These are phyloP conservation scores for Clarkia xantiana DNA, from an alignment of 345 rosid species.

Conservation along the genomic window DNA sequence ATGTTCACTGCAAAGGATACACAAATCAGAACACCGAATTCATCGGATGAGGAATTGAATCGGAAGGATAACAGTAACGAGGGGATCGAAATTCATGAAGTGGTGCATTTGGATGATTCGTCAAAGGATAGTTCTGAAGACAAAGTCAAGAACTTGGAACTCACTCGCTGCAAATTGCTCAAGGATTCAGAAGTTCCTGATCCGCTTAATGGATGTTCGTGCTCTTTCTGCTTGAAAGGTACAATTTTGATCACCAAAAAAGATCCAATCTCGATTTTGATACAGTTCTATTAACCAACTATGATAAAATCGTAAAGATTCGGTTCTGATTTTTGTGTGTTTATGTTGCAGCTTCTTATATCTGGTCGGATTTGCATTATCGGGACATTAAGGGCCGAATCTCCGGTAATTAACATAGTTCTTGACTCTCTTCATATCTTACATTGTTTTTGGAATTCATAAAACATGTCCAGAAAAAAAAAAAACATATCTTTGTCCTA, in stretches of 20 bases:
- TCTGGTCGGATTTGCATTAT: slow-evolving; percentile 86
- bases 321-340: neutral
- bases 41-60: no score
- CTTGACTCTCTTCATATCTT: neutral
- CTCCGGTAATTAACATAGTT: slow-evolving; percentile 27
- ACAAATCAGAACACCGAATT: no score
- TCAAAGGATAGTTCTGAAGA: slow-evolving; percentile 13
- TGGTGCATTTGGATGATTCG: slow-evolving; percentile 23
- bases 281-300: neutral
- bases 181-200: slow-evolving; percentile 25
- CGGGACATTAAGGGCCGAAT: slow-evolving; percentile 79
- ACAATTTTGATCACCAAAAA: neutral
- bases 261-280: neutral
- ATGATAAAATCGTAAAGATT: neutral
- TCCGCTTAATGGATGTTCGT: slow-evolving; percentile 49
- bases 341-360: slow-evolving; percentile 56
- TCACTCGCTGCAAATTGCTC: slow-evolving; percentile 34
- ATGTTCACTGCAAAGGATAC: no score
- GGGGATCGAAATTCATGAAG: slow-evolving; percentile 17
- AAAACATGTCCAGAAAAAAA: no score
- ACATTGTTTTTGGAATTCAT: neutral
- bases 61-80: no score
- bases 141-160: slow-evolving; percentile 25
- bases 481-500: no score
- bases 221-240: slow-evolving; percentile 87